Base-by-base conservation (phyloP, 1,284 basidiomycete species). In the Testicularia cyperi region DNA sequence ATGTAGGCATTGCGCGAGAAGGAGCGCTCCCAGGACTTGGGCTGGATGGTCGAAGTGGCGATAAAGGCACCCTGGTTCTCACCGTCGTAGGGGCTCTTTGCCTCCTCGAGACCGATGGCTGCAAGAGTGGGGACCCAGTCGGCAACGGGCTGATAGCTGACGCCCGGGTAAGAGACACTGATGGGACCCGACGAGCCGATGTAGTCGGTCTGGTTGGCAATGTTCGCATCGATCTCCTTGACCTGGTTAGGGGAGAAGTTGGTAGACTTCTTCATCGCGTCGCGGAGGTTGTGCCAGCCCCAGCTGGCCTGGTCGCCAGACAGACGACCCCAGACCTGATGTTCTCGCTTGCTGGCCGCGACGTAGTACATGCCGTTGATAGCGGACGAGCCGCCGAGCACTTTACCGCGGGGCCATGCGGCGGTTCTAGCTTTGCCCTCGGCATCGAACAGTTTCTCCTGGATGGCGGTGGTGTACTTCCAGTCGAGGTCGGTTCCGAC, bases 361-460 rank as follows among this genome's bases (percentile, higher is more conserved):
- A 70, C 67, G 20, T 70, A 67, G 54, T 70, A 70, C 31, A 70
- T 38, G 29, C 65, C 74, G 53, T 82, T 83, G 46, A 82, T 79
- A 10, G 77, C 76, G 6, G 78, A 78, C 0, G 76, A 77, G 0
- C 81, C 81, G 6, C 81, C 81, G 5, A 81, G 66, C 0, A 71
- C 77, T 28, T 77, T 77, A 1, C 81, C 81, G 6, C 77, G 71
- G 39, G 79, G 73, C 35, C 67, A 69, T 23, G 44, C 36, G 8
- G 63, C 44, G 13, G 48, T 49, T 12, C 64, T 53, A 22, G 54
- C 38, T 13, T 61, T 48, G 18, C 62, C 49, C 26, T 36, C 26
- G 15, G 32, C 23, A 31, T 47, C 42, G 21, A 42, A 28, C 18
- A 42, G 38, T 15, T 60, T 49, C 18, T 23, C 21, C 31, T 60